Conservation (phyloP, 257 asterid species). For the Solanum chaucha region DNA sequence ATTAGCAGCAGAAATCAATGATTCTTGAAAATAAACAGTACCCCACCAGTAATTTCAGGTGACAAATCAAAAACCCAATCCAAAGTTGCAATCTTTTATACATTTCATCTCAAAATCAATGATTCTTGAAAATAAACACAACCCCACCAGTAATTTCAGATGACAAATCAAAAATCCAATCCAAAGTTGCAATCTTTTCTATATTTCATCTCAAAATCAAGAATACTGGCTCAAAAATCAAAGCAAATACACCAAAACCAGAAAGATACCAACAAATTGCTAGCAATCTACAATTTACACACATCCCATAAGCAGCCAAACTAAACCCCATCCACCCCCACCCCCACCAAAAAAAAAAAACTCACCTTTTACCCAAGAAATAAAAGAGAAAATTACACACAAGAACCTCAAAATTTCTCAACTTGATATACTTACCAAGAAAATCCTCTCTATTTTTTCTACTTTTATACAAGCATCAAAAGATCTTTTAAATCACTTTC, state of each 20-base stretch:
- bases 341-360: too few species aligned
- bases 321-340: too few species aligned
- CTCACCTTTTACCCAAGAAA: not conserved
- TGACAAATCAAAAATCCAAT: not conserved
- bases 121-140: not conserved
- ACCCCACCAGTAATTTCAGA: not conserved
- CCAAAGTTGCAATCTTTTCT: constrained; percentile 7
- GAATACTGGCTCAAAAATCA: not conserved
- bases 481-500: constrained; percentile 29
- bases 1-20: not conserved
- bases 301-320: not conserved
- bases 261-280: not conserved
- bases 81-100: constrained; percentile 6
- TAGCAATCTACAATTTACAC: not conserved
- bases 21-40: not conserved
- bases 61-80: not conserved
- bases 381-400: not conserved
- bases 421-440: constrained; percentile 16
- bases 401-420: not conserved
- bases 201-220: not conserved
- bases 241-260: not conserved
- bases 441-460: not conserved
- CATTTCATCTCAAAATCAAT: not conserved
- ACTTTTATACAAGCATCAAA: not conserved
- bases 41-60: not conserved